Evolutionary conservation across 2,329 filamentous ascomycete genomes (phyloP).

Genomic region (Venturia nashicola): DNA sequence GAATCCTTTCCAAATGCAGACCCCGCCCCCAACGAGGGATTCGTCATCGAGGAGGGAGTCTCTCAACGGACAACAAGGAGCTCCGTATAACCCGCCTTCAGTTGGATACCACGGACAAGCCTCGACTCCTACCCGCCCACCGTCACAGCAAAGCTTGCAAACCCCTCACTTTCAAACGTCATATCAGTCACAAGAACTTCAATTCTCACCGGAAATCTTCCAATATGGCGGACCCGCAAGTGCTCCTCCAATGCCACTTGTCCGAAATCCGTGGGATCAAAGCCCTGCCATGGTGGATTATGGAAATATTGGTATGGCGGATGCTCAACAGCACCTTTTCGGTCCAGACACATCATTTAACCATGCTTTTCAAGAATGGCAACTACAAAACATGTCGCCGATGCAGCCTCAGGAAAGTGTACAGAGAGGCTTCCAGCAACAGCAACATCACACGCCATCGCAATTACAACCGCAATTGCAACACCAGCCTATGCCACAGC

Average conservation of each 20-base stretch:
- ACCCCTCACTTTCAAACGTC: constrained; percentile 22
- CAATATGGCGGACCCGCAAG: constrained; percentile 41
- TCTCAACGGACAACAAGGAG: constrained; percentile 19
- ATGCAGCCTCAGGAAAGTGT: constrained; percentile 15
- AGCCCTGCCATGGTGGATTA: not conserved
- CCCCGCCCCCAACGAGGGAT: constrained; percentile 47
- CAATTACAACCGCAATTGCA: not conserved
- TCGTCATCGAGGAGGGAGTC: constrained; percentile 37
- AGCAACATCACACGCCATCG: not conserved
- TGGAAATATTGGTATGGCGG: not conserved
- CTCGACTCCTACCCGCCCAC: constrained; percentile 13
- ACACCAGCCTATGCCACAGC: not conserved
- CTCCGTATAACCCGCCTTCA: constrained; percentile 19
- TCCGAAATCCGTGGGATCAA: constrained; percentile 24
- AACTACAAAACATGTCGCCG: constrained; percentile 12
- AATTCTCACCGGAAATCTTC: constrained; percentile 46
- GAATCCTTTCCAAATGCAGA: constrained; percentile 42
- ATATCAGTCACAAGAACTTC: constrained; percentile 39
- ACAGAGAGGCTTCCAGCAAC: constrained; percentile 8
- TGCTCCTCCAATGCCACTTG: constrained; percentile 44
- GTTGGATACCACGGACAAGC: constrained; percentile 29
- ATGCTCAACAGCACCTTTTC: constrained; percentile 10
- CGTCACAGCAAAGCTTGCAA: constrained; percentile 8
- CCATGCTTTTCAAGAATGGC: constrained; percentile 28
- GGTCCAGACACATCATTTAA: not conserved